Base-by-base conservation (phyloP, 306 rosid species). In the Prunus davidiana region DNA sequence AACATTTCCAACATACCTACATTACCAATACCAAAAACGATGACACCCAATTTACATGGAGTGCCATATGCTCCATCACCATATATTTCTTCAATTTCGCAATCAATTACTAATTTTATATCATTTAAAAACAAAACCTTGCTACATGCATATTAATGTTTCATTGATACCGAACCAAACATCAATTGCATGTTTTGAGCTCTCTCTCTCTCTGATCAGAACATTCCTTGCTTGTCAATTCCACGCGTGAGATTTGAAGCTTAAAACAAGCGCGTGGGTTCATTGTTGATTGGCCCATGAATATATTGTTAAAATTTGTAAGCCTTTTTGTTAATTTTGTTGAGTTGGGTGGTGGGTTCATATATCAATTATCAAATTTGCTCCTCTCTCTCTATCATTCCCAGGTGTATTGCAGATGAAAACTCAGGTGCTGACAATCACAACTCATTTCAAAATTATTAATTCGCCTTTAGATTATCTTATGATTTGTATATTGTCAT, bases 261-360 rank as follows among this genome's bases (percentile, higher is more conserved):
- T 20, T 32, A 30, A 15, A 1, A 32, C 11, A 22, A 28, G 71
- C 71, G 76, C 71, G 64, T 70, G 67, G 54, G 55, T 8, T 65
- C 70, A 49, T 27, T 50, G 14, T 11, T 9, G 45, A 50, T 18
- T 69, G 18, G 74, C 62, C 74, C 74, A 51, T 50, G 49, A 76
- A 67, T 4, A 27, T 43, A 56, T 56, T 27, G 18, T 27, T 28
- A 5, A 14, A 62, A 62, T 28, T 28, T 22, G 43, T 12, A 27
- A 28, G 41, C 56, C 0, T 51, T 51, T 15, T 51, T 15, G 64
- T 20, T 32, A 32, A 32, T 32, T 46, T 51, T 74, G 11, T 38
- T 19, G 25, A 34, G 20, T 76, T 64, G 20, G 80, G 58, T 64
- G 67, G 67, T 76, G 74, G 60, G 80, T 38, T 67, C 73, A 55